A percentile compares a stretch with the other conserved stretches of the same genome.
Evolutionary conservation across 1,284 basidiomycete genomes (phyloP).

Genomic region (Malassezia caprae): DNA sequence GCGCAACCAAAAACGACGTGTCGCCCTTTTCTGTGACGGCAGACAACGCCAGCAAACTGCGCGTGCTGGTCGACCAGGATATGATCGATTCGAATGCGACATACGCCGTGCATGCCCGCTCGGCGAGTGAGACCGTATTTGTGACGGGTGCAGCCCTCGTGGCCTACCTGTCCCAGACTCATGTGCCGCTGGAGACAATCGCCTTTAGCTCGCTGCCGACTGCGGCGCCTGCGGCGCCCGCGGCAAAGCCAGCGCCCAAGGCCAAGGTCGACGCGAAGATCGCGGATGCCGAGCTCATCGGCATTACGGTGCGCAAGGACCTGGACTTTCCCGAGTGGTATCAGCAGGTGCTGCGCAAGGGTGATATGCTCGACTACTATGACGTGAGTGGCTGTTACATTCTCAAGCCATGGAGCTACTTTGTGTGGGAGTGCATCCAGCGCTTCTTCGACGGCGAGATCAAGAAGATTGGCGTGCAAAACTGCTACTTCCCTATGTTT

Average conservation of each 20-base stretch:
- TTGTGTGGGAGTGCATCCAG: slow-evolving; percentile 93
- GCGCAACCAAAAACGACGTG: slow-evolving; percentile 68
- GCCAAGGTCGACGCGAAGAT: slow-evolving; percentile 33
- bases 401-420: slow-evolving; percentile 91
- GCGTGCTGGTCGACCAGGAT: slow-evolving; percentile 31
- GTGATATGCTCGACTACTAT: slow-evolving; percentile 99
- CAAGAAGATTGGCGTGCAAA: slow-evolving; percentile 88
- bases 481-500: slow-evolving; percentile 99
- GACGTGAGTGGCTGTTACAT: slow-evolving; percentile 98
- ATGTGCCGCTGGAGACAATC: slow-evolving; percentile 35
- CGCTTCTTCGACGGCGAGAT: slow-evolving; percentile 55
- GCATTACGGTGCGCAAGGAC: slow-evolving; percentile 46
- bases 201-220: slow-evolving; percentile 29
- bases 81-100: slow-evolving; percentile 28
- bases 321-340: slow-evolving; percentile 48
- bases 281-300: slow-evolving; percentile 44
- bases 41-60: slow-evolving; percentile 29
- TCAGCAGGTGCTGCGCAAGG: slow-evolving; percentile 80
- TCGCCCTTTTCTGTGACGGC: slow-evolving; percentile 37
- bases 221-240: slow-evolving; percentile 21
- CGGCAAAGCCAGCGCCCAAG: slow-evolving; percentile 19
- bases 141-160: slow-evolving; percentile 35
- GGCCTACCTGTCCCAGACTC: slow-evolving; percentile 35
- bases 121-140: slow-evolving; percentile 39
- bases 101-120: slow-evolving; percentile 37